Base-by-base conservation (phyloP, 192 early-diverging fungal genomes). In the Piromyces sp. region DNA sequence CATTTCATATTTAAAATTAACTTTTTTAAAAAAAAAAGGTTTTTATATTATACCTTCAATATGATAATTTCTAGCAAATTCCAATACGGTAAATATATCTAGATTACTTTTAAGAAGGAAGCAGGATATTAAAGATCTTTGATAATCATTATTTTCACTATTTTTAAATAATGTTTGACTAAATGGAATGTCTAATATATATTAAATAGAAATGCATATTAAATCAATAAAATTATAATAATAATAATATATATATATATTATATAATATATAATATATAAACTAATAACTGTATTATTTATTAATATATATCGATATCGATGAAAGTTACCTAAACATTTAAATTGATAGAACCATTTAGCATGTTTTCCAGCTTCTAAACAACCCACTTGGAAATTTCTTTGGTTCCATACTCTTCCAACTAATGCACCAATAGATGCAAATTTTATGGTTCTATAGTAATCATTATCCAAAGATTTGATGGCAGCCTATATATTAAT, bases 271-370 rank as follows among this genome's bases (percentile, higher is more conserved):
- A n/a, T n/a, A n/a, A n/a, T n/a, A n/a, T n/a, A n/a, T n/a, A n/a
- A n/a, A n/a, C n/a, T n/a, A n/a, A n/a, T n/a, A n/a, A n/a, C n/a
- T n/a, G n/a, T n/a, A n/a, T n/a, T n/a, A n/a, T n/a, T n/a, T n/a
- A n/a, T n/a, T n/a, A n/a, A n/a, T n/a, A n/a, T n/a, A n/a, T n/a
- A n/a, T n/a, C n/a, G n/a, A n/a, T n/a, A n/a, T n/a, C n/a, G n/a
- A n/a, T n/a, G n/a, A n/a, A n/a, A n/a, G n/a, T 38, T 40, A 88
- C 88, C 82, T 29, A 93, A 80, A 29, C 93, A 84, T 81, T 87
- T 85, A 68, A 94, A 82, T 82, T 94, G 92, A 38, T 90, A 87
- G 85, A 87, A 89, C 93, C 93, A 94, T 31, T 87, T 83, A 14
- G 93, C 89, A n/a, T 92, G 88, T 0, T 87, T 87, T 1, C 89